Percentiles rank a stretch among this genome's conserved stretches.
Evolutionary conservation across 306 rosid species (phyloP).

Genomic region (Crotalaria pallida): DNA sequence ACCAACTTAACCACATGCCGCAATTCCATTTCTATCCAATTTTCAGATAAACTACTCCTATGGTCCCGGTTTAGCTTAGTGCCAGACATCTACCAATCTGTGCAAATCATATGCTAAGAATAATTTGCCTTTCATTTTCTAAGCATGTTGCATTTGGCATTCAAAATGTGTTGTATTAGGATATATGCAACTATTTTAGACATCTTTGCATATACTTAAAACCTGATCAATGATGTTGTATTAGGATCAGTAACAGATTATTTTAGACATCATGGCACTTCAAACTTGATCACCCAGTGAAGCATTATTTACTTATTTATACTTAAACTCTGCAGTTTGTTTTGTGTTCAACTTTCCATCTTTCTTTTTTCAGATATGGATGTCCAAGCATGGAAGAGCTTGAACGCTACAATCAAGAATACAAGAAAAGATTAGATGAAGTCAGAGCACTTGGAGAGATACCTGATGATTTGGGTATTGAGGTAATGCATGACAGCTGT

Average conservation of each 20-base stretch:
- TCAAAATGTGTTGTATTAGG: background rate
- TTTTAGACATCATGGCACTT: background rate
- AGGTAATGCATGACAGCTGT: slow-evolving; percentile 39
- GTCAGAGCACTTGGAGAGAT: slow-evolving; percentile 75
- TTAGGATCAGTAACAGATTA: background rate
- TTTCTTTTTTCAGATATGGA: slow-evolving; percentile 58
- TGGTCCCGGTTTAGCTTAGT: background rate
- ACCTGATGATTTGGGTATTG: slow-evolving; percentile 76
- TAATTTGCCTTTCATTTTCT: background rate
- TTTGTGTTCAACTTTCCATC: background rate
- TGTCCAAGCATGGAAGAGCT: slow-evolving; percentile 85
- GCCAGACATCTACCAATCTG: background rate
- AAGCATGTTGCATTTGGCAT: slow-evolving; percentile 1
- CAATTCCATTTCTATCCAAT: background rate
- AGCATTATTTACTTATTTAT: background rate
- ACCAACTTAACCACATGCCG: background rate
- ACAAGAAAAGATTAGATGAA: slow-evolving; percentile 74
- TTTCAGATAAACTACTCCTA: background rate
- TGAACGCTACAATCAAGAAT: slow-evolving; percentile 61
- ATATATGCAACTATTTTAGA: background rate
- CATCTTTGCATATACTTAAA: background rate
- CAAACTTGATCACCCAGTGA: background rate
- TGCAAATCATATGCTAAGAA: background rate
- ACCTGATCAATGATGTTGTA: background rate
- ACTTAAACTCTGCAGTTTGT: background rate